A percentile compares a stretch with the other conserved stretches of the same genome.
These are phyloP conservation scores for Ilyonectria destructans DNA, from an alignment of 2,329 filamentous ascomycete species.

Conservation along the genomic window DNA sequence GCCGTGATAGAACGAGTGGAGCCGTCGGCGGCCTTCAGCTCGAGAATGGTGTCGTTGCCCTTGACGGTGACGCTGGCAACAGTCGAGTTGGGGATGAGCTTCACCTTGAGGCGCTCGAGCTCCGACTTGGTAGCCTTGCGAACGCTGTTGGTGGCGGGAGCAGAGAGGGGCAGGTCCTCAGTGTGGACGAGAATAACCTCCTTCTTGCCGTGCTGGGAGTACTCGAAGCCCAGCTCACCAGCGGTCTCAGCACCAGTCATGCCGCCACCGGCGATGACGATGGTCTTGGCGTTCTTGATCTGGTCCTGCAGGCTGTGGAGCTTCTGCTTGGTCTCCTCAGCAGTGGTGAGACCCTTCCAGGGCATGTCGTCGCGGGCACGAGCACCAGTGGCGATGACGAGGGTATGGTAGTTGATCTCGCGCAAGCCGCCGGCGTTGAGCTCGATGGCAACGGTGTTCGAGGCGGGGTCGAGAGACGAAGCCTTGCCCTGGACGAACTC, in stretches of 20 bases:
- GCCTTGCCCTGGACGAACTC: constrained; percentile 69
- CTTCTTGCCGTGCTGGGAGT: constrained; percentile 61
- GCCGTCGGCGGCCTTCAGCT: constrained; percentile 54
- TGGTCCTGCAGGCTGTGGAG: constrained; percentile 56
- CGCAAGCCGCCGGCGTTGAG: constrained; percentile 54
- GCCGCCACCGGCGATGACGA: constrained; percentile 69
- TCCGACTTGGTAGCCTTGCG: constrained; percentile 57
- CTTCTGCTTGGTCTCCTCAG: constrained; percentile 59
- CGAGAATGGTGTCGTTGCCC: constrained; percentile 52
- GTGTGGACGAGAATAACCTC: constrained; percentile 62
- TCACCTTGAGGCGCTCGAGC: constrained; percentile 63
- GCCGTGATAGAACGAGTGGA: constrained; percentile 57
- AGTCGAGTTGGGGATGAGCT: constrained; percentile 58
- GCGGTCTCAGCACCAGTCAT: constrained; percentile 67
- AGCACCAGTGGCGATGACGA: constrained; percentile 71
- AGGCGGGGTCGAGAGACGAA: constrained; percentile 58
- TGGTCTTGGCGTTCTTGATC: constrained; percentile 61
- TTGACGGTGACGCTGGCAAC: constrained; percentile 51
- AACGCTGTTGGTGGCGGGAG: constrained; percentile 54
- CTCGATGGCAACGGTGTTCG: constrained; percentile 61
- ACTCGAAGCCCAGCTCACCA: constrained; percentile 67
- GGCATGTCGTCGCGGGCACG: constrained; percentile 62
- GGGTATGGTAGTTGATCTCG: constrained; percentile 65
- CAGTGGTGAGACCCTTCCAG: constrained; percentile 64
- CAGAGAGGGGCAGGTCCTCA: constrained; percentile 57